A percentile compares a stretch with the other conserved stretches of the same genome.
Conservation (phyloP, 345 rosid genomes). For the Hypericum perforatum region DNA sequence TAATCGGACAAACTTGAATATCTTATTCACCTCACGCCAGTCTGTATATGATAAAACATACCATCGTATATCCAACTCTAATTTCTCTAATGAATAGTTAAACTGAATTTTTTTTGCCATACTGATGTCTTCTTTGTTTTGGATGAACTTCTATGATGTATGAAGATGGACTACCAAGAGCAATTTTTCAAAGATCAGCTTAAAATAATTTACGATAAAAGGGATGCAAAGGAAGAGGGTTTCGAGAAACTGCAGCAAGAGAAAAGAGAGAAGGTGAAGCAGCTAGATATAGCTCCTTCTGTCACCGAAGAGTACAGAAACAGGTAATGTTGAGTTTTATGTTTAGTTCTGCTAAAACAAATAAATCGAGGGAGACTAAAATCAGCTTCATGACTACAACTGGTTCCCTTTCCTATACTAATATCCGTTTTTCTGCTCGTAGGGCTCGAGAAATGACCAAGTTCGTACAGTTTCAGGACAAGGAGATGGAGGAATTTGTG, state of each 20-base stretch:
- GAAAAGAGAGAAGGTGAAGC: slow-evolving; percentile 5
- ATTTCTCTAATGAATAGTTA: not conserved
- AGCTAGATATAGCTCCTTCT: slow-evolving; percentile 3
- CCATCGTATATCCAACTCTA: too few relatives aligned
- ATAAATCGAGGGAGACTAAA: too few relatives aligned
- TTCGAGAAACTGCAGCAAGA: slow-evolving; percentile 6
- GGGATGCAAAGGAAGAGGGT: slow-evolving; percentile 8
- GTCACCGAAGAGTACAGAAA: not conserved
- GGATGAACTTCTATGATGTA: too few relatives aligned
- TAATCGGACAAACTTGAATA: too few relatives aligned
- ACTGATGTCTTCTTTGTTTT: not conserved
- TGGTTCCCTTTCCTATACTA: too few relatives aligned
- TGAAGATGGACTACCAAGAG: slow-evolving; percentile 9
- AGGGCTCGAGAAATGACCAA: not conserved
- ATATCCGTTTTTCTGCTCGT: not conserved
- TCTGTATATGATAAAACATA: too few relatives aligned
- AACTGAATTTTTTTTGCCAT: not conserved
- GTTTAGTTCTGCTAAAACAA: not conserved
- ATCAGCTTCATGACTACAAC: too few relatives aligned
- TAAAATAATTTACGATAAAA: not conserved
- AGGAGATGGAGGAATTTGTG: slow-evolving; percentile 10
- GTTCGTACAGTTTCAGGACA: not conserved
- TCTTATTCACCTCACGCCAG: too few relatives aligned
- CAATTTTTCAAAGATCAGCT: slow-evolving; percentile 10
- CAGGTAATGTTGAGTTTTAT: not conserved